Evolutionary conservation across 176 grass and related monocot species (phyloP), one percentile per base, ranked within the genome.

Genomic region (Bromus sterilis): DNA sequence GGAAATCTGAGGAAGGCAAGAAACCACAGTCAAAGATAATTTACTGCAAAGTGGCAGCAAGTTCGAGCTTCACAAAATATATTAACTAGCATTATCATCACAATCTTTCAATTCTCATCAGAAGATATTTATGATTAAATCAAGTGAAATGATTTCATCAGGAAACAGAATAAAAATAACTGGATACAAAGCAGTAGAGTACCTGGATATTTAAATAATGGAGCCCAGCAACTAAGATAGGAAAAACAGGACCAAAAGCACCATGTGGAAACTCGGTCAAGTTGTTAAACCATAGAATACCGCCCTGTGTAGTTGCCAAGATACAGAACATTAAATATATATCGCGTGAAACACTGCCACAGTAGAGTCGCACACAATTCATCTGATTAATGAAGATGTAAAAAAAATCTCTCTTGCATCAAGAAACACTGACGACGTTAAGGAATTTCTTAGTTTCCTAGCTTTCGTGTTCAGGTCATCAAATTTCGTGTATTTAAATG

Each of bases 151-250:
- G 41, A 37, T 57, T 59, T 60, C 16, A 57, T 24, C 23, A 75
- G 23, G 66, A 80, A 29, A 74, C 49, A 16, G 4, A n/a, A n/a
- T n/a, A 67, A 69, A 6, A 66, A 67, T 79, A 80, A 84, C 11
- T 80, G 32, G 35, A 81, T 15, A 36, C 20, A 60, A 43, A 80
- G 23, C 26, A 78, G 9, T 43, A 78, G 15, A 62, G 56, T 94
- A 98, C 92, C 95, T 98, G 92, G 85, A 98, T 49, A 88, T 98
- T 98, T 44, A 86, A 58, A 86, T 94, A 93, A 91, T 98, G 92
- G 15, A 98, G 78, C 60, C 95, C 86, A 57, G 95, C 86, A 81
- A 98, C 84, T 84, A 94, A 71, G 65, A 91, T 76, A 83, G 95
- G 95, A 77, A 98, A 94, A 56, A 87, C 44, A 46, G 57, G 88